These are phyloP conservation scores for Bullera alba DNA, from an alignment of 768 basidiomycete species.

Conservation along the genomic window DNA sequence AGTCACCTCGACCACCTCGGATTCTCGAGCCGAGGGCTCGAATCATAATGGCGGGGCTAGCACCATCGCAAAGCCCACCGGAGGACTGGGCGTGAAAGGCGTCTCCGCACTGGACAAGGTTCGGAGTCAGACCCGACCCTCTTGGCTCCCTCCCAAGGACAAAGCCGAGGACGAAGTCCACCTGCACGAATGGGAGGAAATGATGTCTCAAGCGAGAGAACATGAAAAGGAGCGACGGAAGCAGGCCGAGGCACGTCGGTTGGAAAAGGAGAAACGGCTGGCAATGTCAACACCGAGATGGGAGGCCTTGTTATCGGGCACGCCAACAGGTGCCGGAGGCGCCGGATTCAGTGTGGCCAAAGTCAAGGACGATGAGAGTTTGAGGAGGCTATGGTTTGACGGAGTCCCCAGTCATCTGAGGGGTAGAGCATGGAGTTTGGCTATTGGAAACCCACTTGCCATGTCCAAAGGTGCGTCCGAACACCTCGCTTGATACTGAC, in stretches of 20 bases:
- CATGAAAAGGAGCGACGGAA: constrained; percentile 27
- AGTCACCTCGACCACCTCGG: neutral
- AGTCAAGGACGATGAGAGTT: constrained; percentile 18
- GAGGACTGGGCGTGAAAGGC: constrained; percentile 23
- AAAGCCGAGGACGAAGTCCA: constrained; percentile 41
- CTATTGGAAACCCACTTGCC: constrained; percentile 42
- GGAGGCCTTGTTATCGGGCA: constrained; percentile 23
- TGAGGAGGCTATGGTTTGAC: constrained; percentile 41
- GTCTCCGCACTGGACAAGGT: constrained; percentile 34
- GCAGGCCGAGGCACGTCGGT: constrained; percentile 9
- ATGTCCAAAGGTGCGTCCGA: constrained; percentile 39
- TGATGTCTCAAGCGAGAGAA: constrained; percentile 38
- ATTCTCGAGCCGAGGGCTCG: neutral
- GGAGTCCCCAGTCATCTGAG: constrained; percentile 41
- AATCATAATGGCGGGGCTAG: neutral
- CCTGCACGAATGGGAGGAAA: constrained; percentile 41
- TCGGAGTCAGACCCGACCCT: constrained; percentile 35
- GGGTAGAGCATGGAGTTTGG: constrained; percentile 39
- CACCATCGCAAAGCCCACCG: neutral
- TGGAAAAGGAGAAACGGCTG: constrained; percentile 34
- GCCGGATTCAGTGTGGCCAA: constrained; percentile 20
- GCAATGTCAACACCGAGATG: constrained; percentile 29
- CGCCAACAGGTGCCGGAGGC: constrained; percentile 1
- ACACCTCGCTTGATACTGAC: constrained; percentile 1
- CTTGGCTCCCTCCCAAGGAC: constrained; percentile 40